Percentiles rank a stretch among this genome's conserved stretches.
Conservation (phyloP, 2,329 filamentous ascomycete species). For the Trichoderma guizhouense region DNA sequence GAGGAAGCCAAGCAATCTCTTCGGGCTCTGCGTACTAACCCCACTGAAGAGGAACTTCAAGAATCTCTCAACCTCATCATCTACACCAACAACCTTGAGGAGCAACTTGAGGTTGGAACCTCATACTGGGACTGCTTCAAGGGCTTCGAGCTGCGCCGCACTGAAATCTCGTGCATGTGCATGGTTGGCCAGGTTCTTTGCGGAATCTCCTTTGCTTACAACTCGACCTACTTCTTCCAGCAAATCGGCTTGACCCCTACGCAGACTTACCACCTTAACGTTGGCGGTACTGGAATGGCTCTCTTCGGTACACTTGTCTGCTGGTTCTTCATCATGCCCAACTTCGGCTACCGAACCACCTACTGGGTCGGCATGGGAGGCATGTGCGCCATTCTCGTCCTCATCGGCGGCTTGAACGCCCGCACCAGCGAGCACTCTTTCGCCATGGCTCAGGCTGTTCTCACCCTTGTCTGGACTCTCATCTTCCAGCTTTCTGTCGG, state of each 20-base stretch:
- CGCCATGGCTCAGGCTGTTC: conserved; percentile 34
- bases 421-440: conserved; percentile 25
- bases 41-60: neutral
- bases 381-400: conserved; percentile 37
- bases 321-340: conserved; percentile 40
- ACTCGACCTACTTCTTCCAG: conserved; percentile 40
- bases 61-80: conserved; percentile 38
- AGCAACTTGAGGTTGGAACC: conserved; percentile 34
- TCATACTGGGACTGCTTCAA: conserved; percentile 45
- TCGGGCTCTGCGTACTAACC: conserved; percentile 27
- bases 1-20: conserved; percentile 36
- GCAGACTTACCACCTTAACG: conserved; percentile 33
- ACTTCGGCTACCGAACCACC: conserved; percentile 43
- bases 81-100: conserved; percentile 41
- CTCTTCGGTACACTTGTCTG: conserved; percentile 43
- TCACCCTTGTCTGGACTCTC: conserved; percentile 35
- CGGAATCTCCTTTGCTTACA: conserved; percentile 31
- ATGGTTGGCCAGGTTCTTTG: conserved; percentile 13
- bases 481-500: conserved; percentile 38
- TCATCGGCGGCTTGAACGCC: conserved; percentile 42
- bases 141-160: conserved; percentile 45
- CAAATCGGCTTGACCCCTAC: conserved; percentile 32
- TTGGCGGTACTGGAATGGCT: conserved; percentile 39
- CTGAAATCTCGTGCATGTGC: conserved; percentile 43
- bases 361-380: conserved; percentile 43